These are phyloP conservation scores for Lolium perenne DNA, from an alignment of 176 grass and related monocot species.

Conservation along the genomic window DNA sequence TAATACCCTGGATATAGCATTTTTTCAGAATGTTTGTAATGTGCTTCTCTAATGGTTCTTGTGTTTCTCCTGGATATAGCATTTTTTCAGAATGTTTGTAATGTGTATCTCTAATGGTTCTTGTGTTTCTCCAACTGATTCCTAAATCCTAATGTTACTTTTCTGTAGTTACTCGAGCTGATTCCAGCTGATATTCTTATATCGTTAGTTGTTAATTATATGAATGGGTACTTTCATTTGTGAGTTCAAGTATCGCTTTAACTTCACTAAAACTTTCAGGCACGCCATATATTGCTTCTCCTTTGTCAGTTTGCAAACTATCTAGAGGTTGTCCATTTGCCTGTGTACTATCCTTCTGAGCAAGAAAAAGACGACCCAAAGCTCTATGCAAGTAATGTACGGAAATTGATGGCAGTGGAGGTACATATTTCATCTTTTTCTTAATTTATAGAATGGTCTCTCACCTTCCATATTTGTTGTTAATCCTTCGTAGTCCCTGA, in stretches of 20 bases:
- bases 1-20: too few relatives aligned
- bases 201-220: not conserved
- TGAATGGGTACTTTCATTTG: not conserved
- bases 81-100: not conserved
- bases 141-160: not conserved
- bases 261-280: conserved; percentile 51
- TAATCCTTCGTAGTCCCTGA: not conserved
- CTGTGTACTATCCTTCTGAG: conserved; percentile 84
- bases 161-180: conserved; percentile 21
- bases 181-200: not conserved
- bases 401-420: conserved; percentile 90
- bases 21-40: too few relatives aligned
- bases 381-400: conserved; percentile 79
- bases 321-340: conserved; percentile 82
- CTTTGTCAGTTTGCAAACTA: conserved; percentile 92
- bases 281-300: conserved; percentile 81
- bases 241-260: conserved; percentile 10
- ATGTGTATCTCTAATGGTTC: not conserved
- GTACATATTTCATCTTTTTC: conserved; percentile 41
- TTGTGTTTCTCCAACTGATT: not conserved
- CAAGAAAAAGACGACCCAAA: conserved; percentile 90
- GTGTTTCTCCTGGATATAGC: too few relatives aligned
- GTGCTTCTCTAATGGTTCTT: too few relatives aligned
- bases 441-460: too few relatives aligned
- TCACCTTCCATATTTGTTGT: not conserved